Evolutionary conservation across 148 eudicot species (phyloP).

Genomic region (Cornus kousa): DNA sequence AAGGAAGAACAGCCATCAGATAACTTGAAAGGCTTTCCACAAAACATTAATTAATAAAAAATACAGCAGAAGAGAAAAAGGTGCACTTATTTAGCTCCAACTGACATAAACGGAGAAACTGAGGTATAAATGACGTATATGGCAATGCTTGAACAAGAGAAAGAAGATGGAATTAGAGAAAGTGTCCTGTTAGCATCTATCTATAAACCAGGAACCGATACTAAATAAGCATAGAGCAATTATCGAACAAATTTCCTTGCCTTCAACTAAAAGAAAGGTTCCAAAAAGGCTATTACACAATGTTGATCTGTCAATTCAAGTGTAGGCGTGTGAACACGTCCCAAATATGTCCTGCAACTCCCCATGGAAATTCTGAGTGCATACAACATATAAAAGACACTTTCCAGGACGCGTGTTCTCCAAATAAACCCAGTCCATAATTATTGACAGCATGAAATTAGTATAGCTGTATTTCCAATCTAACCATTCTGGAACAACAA

Average conservation of each 20-base stretch:
- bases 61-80: background rate
- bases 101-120: background rate
- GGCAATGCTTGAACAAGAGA: background rate
- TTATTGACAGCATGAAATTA: background rate
- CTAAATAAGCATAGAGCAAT: background rate
- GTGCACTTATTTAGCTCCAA: background rate
- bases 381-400: too few species aligned
- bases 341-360: background rate
- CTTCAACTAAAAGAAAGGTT: background rate
- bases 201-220: background rate
- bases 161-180: background rate
- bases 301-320: background rate
- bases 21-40: conserved; percentile 1
- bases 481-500: background rate
- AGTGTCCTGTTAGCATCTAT: background rate
- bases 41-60: background rate
- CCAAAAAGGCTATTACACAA: background rate
- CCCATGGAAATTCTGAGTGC: too few species aligned
- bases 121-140: background rate
- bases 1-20: background rate
- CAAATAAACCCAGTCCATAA: background rate
- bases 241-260: background rate
- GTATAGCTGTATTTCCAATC: background rate
- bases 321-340: background rate
- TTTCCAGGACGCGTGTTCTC: background rate